phyloP scores from a whole-genome alignment of 2,329 filamentous ascomycete species.

The Teratosphaeria pseudoeucalypti region DNA sequence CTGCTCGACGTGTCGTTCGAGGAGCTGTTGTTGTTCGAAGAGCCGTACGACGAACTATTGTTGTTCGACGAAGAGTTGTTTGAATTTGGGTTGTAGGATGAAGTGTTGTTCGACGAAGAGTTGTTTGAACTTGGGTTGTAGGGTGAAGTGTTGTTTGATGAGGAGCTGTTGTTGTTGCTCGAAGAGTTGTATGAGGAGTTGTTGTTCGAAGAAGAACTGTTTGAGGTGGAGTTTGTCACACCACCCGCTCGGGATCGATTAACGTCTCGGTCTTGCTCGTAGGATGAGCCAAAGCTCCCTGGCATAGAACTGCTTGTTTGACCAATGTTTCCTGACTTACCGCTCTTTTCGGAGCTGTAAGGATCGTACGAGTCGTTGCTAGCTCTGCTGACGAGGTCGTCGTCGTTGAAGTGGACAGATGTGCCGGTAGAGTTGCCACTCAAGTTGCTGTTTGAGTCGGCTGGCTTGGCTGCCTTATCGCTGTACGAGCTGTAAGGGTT shows the following conservation, averaged over 20 bases:
- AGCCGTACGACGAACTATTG: not conserved
- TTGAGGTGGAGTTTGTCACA: not conserved
- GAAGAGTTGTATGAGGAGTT: not conserved
- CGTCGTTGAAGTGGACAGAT: not conserved
- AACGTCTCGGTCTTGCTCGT: not conserved
- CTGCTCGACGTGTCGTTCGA: not conserved
- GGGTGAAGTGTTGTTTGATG: not conserved
- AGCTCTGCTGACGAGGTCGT: not conserved
- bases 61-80: not conserved
- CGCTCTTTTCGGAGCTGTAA: not conserved
- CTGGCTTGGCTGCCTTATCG: not conserved
- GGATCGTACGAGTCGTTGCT: not conserved
- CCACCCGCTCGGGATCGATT: not conserved
- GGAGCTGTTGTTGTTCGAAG: not conserved
- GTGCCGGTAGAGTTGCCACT: not conserved
- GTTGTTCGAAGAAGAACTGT: not conserved
- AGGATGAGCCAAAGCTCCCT: not conserved
- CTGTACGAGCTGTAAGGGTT: not conserved
- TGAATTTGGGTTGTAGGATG: not conserved
- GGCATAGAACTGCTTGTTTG: not conserved
- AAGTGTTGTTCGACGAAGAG: not conserved
- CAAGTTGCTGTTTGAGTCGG: not conserved
- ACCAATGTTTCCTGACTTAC: not conserved
- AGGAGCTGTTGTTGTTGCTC: not conserved
- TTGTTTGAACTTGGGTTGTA: not conserved